Evolutionary conservation across 352 stramenopile species (phyloP).

Genomic region (Pythium oligandrum): DNA sequence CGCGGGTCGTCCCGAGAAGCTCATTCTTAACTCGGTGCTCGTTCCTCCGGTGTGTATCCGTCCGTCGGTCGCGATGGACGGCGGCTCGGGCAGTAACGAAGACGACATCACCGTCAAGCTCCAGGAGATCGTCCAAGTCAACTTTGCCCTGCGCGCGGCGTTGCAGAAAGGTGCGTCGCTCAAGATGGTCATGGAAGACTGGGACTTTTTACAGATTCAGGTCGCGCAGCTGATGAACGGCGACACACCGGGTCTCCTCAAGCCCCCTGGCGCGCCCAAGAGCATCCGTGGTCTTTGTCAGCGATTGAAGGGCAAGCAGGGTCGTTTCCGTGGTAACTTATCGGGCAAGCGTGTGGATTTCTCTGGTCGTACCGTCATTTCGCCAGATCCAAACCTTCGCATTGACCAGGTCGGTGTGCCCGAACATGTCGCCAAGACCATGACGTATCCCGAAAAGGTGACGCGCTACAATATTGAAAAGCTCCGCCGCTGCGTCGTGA

Average conservation of each 20-base stretch:
- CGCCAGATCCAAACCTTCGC: slow-evolving; percentile 96
- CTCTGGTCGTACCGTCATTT: slow-evolving; percentile 99
- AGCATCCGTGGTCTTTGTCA: slow-evolving; percentile 97
- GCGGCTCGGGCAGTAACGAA: slow-evolving; percentile 94
- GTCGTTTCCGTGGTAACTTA: slow-evolving; percentile 98
- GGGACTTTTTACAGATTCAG: slow-evolving; percentile 98
- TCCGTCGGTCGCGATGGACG: slow-evolving; percentile 98
- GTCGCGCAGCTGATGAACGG: slow-evolving; percentile 99
- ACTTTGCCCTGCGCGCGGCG: slow-evolving; percentile 93
- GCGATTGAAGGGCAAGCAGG: slow-evolving; percentile 97
- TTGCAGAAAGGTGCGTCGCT: slow-evolving; percentile 94
- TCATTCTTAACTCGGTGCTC: slow-evolving; percentile 96
- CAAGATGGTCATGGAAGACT: slow-evolving; percentile 99
- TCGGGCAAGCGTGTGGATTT: slow-evolving; percentile 99
- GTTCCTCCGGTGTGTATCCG: slow-evolving; percentile 99
- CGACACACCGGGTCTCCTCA: slow-evolving; percentile 95
- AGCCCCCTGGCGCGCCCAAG: slow-evolving; percentile 90
- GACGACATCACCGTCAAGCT: slow-evolving; percentile 99
- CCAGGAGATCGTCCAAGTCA: slow-evolving; percentile 99
- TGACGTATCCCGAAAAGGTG: slow-evolving; percentile 98
- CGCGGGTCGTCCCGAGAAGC: slow-evolving; percentile 94
- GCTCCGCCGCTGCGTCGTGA: slow-evolving; percentile 92
- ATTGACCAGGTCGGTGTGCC: slow-evolving; percentile 96
- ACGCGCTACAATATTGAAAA: slow-evolving; percentile 98
- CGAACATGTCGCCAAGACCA: slow-evolving; percentile 94